Evolutionary conservation across 192 early-diverging fungal species (phyloP).

Genomic region (Podochytrium sp.): DNA sequence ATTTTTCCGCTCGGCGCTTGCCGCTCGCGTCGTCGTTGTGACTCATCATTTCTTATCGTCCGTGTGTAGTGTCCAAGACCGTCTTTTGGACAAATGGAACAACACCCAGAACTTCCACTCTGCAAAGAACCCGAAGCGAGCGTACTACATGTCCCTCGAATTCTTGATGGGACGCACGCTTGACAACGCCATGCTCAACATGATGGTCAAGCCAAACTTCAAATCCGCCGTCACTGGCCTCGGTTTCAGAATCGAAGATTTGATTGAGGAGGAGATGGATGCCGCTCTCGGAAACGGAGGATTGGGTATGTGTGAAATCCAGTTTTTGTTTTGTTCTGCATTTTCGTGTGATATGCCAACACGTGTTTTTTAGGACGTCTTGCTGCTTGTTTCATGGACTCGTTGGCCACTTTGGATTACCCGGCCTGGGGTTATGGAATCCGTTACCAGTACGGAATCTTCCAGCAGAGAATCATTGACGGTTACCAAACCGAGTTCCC

Average conservation of each 20-base stretch:
- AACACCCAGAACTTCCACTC: constrained; percentile 86
- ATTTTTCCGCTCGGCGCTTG: too few relatives aligned
- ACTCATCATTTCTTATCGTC: constrained; percentile 19
- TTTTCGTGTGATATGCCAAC: neutral
- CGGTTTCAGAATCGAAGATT: constrained; percentile 92
- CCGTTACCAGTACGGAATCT: constrained; percentile 98
- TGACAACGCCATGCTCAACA: constrained; percentile 93
- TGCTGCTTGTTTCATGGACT: constrained; percentile 98
- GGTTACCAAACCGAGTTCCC: constrained; percentile 91
- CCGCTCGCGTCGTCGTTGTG: too few relatives aligned
- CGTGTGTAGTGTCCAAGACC: constrained; percentile 80
- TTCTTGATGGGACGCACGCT: constrained; percentile 96
- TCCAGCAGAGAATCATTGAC: constrained; percentile 95
- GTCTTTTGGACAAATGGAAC: constrained; percentile 93
- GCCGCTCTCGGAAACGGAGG: constrained; percentile 98
- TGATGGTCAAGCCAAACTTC: constrained; percentile 82
- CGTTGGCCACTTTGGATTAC: constrained; percentile 89
- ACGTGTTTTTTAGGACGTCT: constrained; percentile 58
- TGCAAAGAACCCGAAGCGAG: constrained; percentile 83
- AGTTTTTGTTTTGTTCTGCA: neutral
- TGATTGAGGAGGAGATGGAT: constrained; percentile 92
- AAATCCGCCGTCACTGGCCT: constrained; percentile 69
- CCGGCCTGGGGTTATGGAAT: constrained; percentile 87
- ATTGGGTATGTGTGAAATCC: constrained; percentile 58
- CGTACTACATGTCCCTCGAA: constrained; percentile 98